These are phyloP conservation scores for Thielaviopsis populi DNA, from an alignment of 2,329 filamentous ascomycete species.

Conservation along the genomic window DNA sequence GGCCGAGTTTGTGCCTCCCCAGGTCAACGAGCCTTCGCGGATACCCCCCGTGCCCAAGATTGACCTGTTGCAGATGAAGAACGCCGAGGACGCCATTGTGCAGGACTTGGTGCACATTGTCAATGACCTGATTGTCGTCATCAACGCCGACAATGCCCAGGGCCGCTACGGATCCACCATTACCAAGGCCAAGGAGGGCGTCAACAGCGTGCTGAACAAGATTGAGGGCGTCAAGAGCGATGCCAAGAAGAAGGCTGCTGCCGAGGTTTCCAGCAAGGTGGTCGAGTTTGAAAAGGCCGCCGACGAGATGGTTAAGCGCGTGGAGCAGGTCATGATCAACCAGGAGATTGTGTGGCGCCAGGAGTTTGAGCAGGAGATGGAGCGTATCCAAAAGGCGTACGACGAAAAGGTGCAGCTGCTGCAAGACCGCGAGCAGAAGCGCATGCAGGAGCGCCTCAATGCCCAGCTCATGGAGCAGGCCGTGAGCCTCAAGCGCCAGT, in stretches of 20 bases:
- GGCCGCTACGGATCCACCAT: conserved; percentile 66
- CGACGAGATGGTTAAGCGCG: conserved; percentile 71
- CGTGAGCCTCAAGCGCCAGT: conserved; percentile 72
- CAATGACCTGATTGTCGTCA: conserved; percentile 86
- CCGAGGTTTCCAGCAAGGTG: conserved; percentile 55
- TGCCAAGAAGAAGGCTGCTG: conserved; percentile 55
- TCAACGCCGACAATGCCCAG: conserved; percentile 72
- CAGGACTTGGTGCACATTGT: conserved; percentile 90
- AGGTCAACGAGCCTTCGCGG: conserved; percentile 50
- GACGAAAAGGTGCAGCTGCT: conserved; percentile 66
- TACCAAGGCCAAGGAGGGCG: conserved; percentile 69
- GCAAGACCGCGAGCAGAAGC: conserved; percentile 60
- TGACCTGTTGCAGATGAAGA: conserved; percentile 58
- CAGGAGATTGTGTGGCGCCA: conserved; percentile 74
- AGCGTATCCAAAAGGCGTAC: conserved; percentile 62
- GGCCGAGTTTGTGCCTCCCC: conserved; percentile 37
- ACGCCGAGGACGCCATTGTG: conserved; percentile 72
- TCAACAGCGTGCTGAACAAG: conserved; percentile 62
- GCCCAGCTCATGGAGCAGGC: conserved; percentile 87
- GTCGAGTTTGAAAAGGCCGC: conserved; percentile 76
- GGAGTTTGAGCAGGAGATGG: conserved; percentile 77
- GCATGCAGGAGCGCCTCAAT: conserved; percentile 67
- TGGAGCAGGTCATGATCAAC: conserved; percentile 65
- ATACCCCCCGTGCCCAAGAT: conserved; percentile 54
- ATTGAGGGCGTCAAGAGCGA: conserved; percentile 59